Evolutionary conservation across 768 basidiomycete genomes (phyloP).

Genomic region (Mycena albidolilacea): DNA sequence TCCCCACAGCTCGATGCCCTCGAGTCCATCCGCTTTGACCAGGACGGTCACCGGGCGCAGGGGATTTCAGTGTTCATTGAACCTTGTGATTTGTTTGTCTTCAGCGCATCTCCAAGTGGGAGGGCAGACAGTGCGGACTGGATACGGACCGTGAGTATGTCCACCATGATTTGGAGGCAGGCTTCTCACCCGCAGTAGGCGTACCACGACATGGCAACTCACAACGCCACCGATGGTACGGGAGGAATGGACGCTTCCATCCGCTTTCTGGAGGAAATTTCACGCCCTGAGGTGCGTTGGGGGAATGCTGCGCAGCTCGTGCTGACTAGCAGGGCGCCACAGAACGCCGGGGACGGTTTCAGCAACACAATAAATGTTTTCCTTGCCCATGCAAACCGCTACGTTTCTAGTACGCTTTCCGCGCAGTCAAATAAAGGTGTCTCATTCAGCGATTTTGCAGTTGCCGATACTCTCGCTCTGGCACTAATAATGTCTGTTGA

Average conservation of each 20-base stretch:
- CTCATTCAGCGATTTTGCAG: neutral
- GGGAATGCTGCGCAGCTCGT: neutral
- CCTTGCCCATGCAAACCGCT: neutral
- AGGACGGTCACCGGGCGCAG: neutral
- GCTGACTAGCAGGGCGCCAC: neutral
- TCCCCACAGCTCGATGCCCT: conserved; percentile 17
- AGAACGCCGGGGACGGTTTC: conserved; percentile 12
- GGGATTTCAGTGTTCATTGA: neutral
- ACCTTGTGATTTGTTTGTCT: neutral
- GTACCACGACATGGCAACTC: conserved; percentile 19
- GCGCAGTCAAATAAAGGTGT: neutral
- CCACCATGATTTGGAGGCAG: no score
- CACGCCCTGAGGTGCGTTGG: neutral
- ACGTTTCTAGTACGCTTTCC: neutral
- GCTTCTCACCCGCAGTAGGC: neutral
- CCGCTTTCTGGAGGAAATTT: neutral
- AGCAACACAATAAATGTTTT: neutral
- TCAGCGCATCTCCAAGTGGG: neutral
- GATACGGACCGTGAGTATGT: conserved; percentile 10
- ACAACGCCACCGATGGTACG: conserved; percentile 7
- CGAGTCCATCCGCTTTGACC: conserved; percentile 2
- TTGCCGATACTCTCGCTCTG: neutral
- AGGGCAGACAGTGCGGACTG: conserved; percentile 1
- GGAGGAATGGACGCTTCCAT: conserved; percentile 8
- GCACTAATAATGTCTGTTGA: neutral